Evolutionary conservation across 371 early-diverging fungal species (phyloP).

Genomic region (Conidiobolus incongruus): DNA sequence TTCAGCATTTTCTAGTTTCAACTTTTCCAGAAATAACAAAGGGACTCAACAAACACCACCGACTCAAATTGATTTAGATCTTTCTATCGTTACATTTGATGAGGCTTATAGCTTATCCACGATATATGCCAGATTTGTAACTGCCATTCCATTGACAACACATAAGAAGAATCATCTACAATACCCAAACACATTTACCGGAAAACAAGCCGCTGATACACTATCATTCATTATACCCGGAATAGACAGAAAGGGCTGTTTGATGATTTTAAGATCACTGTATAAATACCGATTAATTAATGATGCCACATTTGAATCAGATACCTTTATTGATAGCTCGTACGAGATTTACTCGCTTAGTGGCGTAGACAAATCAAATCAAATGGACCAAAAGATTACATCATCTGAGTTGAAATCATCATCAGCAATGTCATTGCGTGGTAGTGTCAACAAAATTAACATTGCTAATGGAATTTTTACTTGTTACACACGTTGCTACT

Average conservation of each 20-base stretch:
- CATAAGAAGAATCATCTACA: constrained; percentile 55
- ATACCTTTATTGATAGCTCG: constrained; percentile 47
- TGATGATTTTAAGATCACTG: constrained; percentile 64
- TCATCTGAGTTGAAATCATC: neutral
- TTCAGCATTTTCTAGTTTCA: no score
- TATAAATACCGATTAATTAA: constrained; percentile 74
- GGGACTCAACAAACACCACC: no score
- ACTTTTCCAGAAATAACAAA: no score
- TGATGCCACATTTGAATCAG: constrained; percentile 61
- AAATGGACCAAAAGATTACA: constrained; percentile 1
- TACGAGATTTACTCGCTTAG: constrained; percentile 58
- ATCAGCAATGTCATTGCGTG: constrained; percentile 1
- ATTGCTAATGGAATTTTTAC: constrained; percentile 57
- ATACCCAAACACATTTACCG: constrained; percentile 58
- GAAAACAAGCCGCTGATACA: constrained; percentile 61
- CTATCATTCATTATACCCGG: constrained; percentile 45
- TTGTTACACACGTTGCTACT: constrained; percentile 67
- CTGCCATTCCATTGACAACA: constrained; percentile 13
- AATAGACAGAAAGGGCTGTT: constrained; percentile 61
- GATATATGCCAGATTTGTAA: neutral
- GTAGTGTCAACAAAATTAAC: constrained; percentile 6
- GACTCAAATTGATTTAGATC: no score
- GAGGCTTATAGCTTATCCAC: no score
- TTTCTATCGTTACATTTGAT: no score
- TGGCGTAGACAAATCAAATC: constrained; percentile 7